Conservation (phyloP, 495 filamentous ascomycete species). For the Trichoderma orchidacearum region DNA sequence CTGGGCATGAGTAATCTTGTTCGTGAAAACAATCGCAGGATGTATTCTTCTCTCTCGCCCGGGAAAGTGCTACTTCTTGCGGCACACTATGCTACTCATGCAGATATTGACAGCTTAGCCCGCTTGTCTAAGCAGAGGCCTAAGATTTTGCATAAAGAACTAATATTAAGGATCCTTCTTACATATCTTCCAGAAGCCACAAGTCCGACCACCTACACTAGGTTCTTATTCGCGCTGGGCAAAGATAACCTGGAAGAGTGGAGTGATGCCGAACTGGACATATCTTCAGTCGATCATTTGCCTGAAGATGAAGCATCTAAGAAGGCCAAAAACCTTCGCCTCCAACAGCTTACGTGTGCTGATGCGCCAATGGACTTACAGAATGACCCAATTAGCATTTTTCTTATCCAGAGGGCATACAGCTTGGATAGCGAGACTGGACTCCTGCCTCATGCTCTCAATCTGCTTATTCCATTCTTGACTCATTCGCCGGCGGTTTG, state of each 20-base stretch:
- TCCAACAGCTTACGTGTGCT: constrained; percentile 45
- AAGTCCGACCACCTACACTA: constrained; percentile 48
- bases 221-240: constrained; percentile 42
- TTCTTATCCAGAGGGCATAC: constrained; percentile 63
- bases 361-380: constrained; percentile 28
- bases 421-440: constrained; percentile 69
- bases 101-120: constrained; percentile 48
- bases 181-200: constrained; percentile 73
- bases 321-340: constrained; percentile 54
- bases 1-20: not conserved
- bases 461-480: constrained; percentile 63
- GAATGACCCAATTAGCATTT: constrained; percentile 48
- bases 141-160: constrained; percentile 45
- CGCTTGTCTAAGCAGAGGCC: constrained; percentile 44
- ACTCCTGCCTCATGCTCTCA: constrained; percentile 56
- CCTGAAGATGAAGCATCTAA: constrained; percentile 52
- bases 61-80: constrained; percentile 52
- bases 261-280: constrained; percentile 33
- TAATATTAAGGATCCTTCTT: constrained; percentile 66
- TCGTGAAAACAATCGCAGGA: constrained; percentile 9
- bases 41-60: constrained; percentile 35
- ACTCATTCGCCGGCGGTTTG: constrained; percentile 49
- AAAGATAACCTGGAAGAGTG: constrained; percentile 21
- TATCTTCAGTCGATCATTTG: constrained; percentile 44
- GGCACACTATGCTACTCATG: constrained; percentile 39